phyloP scores from a whole-genome alignment of 768 basidiomycete species.

The Rhizopogon rudus region DNA sequence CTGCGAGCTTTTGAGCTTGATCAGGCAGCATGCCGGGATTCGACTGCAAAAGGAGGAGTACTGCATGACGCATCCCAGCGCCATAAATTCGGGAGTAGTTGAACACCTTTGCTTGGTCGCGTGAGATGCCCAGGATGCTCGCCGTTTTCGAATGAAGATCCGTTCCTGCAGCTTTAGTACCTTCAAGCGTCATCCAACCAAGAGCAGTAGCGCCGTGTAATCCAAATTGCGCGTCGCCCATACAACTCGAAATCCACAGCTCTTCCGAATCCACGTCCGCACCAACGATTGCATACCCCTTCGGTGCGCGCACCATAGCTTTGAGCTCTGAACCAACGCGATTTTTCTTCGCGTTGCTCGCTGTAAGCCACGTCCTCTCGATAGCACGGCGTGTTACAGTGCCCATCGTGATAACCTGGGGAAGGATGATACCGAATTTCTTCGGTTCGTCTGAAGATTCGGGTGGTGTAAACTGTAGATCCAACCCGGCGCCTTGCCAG shows the following conservation, averaged over 20 bases:
- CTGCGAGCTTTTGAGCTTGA: slow-evolving; percentile 74
- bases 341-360: slow-evolving; percentile 96
- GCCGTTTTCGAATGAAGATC: slow-evolving; percentile 98
- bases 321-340: slow-evolving; percentile 98
- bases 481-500: slow-evolving; percentile 54
- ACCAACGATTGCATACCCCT: slow-evolving; percentile 91
- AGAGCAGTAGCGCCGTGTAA: slow-evolving; percentile 94
- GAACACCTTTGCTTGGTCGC: slow-evolving; percentile 97
- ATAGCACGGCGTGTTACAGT: slow-evolving; percentile 97
- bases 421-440: slow-evolving; percentile 89
- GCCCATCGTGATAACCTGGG: slow-evolving; percentile 97
- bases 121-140: slow-evolving; percentile 83
- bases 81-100: slow-evolving; percentile 99
- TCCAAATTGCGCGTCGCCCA: slow-evolving; percentile 98
- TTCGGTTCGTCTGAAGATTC: slow-evolving; percentile 21
- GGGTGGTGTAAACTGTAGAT: slow-evolving; percentile 44
- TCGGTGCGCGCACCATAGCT: slow-evolving; percentile 93
- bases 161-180: slow-evolving; percentile 90
- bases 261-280: slow-evolving; percentile 99
- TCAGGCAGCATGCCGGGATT: slow-evolving; percentile 76
- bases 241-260: slow-evolving; percentile 96
- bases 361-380: slow-evolving; percentile 97
- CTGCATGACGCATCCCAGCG: slow-evolving; percentile 94
- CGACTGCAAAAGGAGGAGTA: slow-evolving; percentile 80
- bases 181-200: slow-evolving; percentile 99